Percentiles rank a stretch among this genome's conserved stretches.
These are phyloP conservation scores for Penicillium occitanis DNA, from an alignment of 2,329 filamentous ascomycete species.

Conservation along the genomic window DNA sequence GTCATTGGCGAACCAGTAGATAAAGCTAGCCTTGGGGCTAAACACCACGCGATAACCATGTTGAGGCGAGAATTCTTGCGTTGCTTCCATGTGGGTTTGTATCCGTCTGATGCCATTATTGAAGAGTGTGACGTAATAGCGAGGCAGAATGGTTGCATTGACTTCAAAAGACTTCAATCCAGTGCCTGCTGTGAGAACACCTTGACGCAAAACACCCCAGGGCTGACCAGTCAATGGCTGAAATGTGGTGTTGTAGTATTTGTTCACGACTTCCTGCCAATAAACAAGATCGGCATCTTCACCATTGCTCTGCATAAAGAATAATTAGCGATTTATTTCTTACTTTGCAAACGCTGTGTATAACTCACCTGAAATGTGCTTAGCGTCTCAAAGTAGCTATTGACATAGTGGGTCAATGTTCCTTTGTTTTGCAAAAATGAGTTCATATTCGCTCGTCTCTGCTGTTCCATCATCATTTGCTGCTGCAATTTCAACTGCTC, in stretches of 20 bases:
- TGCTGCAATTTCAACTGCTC: conserved; percentile 45
- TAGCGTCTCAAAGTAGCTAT: conserved; percentile 58
- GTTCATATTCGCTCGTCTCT: conserved; percentile 35
- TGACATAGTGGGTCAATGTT: conserved; percentile 52
- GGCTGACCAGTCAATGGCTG: conserved; percentile 59
- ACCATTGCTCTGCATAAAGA: conserved; percentile 51
- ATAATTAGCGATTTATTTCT: neutral
- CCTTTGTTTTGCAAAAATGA: conserved; percentile 31
- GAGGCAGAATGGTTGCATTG: conserved; percentile 72
- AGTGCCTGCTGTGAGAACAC: conserved; percentile 55
- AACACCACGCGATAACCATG: conserved; percentile 72
- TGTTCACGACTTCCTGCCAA: conserved; percentile 76
- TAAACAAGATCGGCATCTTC: conserved; percentile 68
- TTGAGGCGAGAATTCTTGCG: conserved; percentile 57
- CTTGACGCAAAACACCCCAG: conserved; percentile 65
- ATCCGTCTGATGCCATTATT: conserved; percentile 82
- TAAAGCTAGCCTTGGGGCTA: conserved; percentile 72
- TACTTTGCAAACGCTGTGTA: neutral
- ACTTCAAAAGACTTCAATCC: conserved; percentile 85
- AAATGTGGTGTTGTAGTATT: conserved; percentile 63
- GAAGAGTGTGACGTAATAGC: conserved; percentile 89
- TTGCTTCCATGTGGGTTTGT: conserved; percentile 77
- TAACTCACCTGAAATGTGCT: conserved; percentile 52
- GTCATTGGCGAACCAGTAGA: conserved; percentile 84
- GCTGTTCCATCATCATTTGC: conserved; percentile 39